These are phyloP conservation scores for Ustilago sp. DNA, from an alignment of 1,284 basidiomycete genomes.

Conservation along the genomic window DNA sequence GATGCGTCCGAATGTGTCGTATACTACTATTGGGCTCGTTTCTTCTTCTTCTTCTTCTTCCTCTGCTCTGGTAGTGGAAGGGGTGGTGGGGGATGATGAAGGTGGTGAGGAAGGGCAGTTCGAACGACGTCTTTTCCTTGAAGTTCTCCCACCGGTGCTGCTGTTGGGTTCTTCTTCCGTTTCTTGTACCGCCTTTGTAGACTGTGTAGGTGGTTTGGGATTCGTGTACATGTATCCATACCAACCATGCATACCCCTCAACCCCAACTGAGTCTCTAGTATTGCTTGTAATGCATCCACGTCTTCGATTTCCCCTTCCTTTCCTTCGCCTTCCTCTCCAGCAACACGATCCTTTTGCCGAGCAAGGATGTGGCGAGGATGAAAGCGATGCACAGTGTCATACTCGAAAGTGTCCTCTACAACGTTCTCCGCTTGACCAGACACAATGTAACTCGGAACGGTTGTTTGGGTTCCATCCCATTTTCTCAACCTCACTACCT, in stretches of 20 bases:
- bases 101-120: neutral
- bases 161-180: no score
- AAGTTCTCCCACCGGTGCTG: no score
- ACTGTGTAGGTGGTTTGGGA: neutral
- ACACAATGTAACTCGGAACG: constrained; percentile 17
- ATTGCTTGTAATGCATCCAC: constrained; percentile 16
- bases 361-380: neutral
- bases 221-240: constrained; percentile 21
- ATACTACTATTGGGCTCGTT: constrained; percentile 18
- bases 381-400: constrained; percentile 15
- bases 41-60: no score
- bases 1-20: constrained; percentile 37
- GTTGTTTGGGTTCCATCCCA: constrained; percentile 26
- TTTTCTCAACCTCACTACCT: constrained; percentile 20
- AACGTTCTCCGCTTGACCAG: constrained; percentile 5
- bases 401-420: constrained; percentile 25
- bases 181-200: no score
- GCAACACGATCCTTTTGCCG: neutral
- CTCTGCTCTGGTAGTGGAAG: no score
- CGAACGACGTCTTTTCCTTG: constrained; percentile 8
- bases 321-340: neutral
- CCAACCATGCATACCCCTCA: constrained; percentile 28
- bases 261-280: constrained; percentile 21
- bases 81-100: neutral
- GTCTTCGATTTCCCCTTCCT: neutral